Conservation (phyloP, 352 stramenopile genomes). For the Globisporangium rhizosaccharum region DNA sequence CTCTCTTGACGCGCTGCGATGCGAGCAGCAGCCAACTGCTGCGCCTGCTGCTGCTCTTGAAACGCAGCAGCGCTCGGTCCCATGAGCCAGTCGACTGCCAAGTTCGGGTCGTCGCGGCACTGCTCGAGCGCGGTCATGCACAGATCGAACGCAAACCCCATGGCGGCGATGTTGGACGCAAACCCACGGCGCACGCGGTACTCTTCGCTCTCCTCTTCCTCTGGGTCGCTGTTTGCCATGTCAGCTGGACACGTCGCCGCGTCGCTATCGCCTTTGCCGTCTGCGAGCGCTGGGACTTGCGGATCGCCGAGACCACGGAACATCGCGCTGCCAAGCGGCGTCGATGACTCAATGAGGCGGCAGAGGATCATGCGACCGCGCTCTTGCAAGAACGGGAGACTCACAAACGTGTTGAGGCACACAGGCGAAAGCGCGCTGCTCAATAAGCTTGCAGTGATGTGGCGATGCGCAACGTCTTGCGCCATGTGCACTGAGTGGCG, state of each 20-base stretch:
- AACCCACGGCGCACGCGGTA: constrained; percentile 71
- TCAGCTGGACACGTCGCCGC: constrained; percentile 8
- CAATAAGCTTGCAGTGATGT: constrained; percentile 49
- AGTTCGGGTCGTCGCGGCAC: constrained; percentile 76
- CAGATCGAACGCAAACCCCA: constrained; percentile 87
- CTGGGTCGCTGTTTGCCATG: constrained; percentile 38
- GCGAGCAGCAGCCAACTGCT: constrained; percentile 43
- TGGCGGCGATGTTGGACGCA: constrained; percentile 74
- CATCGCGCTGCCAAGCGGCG: constrained; percentile 71
- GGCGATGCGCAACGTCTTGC: constrained; percentile 26
- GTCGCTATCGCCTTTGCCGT: not conserved
- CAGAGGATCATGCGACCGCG: constrained; percentile 80
- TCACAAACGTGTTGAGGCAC: constrained; percentile 66
- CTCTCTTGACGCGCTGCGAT: constrained; percentile 24
- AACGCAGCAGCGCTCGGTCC: constrained; percentile 62
- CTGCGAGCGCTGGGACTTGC: constrained; percentile 24
- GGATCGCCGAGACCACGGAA: constrained; percentile 65
- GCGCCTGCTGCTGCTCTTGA: constrained; percentile 60
- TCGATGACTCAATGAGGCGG: constrained; percentile 79
- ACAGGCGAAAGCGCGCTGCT: constrained; percentile 59
- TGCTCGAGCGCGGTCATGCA: constrained; percentile 82
- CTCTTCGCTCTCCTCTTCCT: constrained; percentile 70
- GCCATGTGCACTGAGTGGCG: constrained; percentile 44
- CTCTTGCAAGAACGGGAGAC: constrained; percentile 70
- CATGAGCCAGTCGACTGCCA: constrained; percentile 86